Base-by-base conservation (phyloP, 805 yeast species). In the Barnettozyma sp. region DNA sequence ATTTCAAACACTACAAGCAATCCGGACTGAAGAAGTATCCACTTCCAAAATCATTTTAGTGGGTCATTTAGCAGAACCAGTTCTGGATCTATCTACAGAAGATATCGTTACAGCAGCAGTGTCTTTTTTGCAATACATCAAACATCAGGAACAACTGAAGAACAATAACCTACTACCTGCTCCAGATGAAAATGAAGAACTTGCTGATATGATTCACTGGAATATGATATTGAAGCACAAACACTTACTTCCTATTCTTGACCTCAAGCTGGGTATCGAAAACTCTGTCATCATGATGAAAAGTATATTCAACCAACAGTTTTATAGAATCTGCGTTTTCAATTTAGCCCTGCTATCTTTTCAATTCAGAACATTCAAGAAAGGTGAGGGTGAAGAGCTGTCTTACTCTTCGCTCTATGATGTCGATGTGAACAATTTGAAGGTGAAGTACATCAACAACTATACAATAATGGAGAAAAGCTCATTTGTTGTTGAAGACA, bases 51-150 rank as follows among this genome's bases (percentile, higher is more conserved):
- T 59, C 3, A 57, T 56, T 6, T 31, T 67, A 2, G 56, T 62
- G 12, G 63, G 65, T 16, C 68, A 65, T 33, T 30, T 68, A 3
- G 58, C 73, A 3, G 68, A 69, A 2, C 63, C 72, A 14, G 58
- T 64, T 1, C 26, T 68, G n/a, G 76, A 71, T 43, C 45, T 68
- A 17, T 63, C 68, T 21, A 55, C 66, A 5, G 56, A 55, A 10
- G 63, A 68, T 32, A 44, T 66, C 3, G 59, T 67, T 1, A 50
- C 63, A 14, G 49, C 63, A 22, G 50, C 61, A 1, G 34, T 43
- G 28, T 44, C 51, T 35, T 47, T 41, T 2, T 14, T 53, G 10
- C 48, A 51, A 19, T 53, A 42, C 29, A 14, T 45, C 23, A 42
- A 39, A 9, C 45, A 43, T 21, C 40, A 29, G 12, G 31, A 37